Conservation (phyloP, 2,329 filamentous ascomycete species). For the Fusarium poae region DNA sequence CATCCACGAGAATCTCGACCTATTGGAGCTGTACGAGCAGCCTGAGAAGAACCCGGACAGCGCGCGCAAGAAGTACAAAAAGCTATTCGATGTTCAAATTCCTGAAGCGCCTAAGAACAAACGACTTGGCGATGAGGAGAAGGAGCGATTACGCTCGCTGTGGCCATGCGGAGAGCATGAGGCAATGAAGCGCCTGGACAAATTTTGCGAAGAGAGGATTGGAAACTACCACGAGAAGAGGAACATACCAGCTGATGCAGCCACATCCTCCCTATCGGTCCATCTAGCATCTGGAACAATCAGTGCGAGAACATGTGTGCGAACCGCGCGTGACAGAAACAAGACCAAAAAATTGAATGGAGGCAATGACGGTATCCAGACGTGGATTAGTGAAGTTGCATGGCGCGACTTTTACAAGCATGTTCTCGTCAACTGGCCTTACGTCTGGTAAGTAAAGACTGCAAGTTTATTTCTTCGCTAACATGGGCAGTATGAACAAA, state of each 20-base stretch:
- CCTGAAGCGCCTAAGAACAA: conserved; percentile 75
- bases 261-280: conserved; percentile 77
- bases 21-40: conserved; percentile 72
- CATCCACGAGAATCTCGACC: conserved; percentile 75
- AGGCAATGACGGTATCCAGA: conserved; percentile 73
- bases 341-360: conserved; percentile 74
- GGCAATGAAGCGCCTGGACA: conserved; percentile 71
- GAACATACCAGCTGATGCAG: conserved; percentile 72
- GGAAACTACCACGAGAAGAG: conserved; percentile 72
- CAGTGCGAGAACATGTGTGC: conserved; percentile 75
- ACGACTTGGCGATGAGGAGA: conserved; percentile 69
- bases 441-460: conserved; percentile 71
- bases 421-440: conserved; percentile 87
- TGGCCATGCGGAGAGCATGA: conserved; percentile 85
- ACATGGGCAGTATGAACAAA: conserved; percentile 64
- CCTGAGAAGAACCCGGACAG: conserved; percentile 54
- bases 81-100: conserved; percentile 71
- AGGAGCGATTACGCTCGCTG: conserved; percentile 66
- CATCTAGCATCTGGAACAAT: conserved; percentile 79
- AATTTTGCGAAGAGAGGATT: conserved; percentile 76
- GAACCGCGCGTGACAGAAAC: conserved; percentile 72
- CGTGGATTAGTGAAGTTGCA: conserved; percentile 86
- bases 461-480: background rate
- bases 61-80: conserved; percentile 60
- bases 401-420: conserved; percentile 93